Evolutionary conservation across 768 basidiomycete species (phyloP).

Genomic region (Chalciporus pseudorubinellus): DNA sequence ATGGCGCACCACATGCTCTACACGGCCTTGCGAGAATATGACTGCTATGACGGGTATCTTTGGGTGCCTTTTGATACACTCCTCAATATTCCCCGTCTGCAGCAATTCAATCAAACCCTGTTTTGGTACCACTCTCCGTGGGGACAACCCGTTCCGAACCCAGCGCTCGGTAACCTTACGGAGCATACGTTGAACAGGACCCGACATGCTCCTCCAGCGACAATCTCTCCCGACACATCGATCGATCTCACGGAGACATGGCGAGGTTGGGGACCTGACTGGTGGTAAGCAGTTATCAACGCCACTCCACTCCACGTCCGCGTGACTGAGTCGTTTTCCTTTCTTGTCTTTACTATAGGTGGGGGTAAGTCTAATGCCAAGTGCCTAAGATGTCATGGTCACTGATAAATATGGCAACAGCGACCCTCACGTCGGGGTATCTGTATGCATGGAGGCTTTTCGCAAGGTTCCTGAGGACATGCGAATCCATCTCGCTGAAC

Average conservation of each 20-base stretch:
- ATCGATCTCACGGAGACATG: constrained; percentile 38
- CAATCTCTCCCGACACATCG: constrained; percentile 41
- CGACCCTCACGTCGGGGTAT: constrained; percentile 44
- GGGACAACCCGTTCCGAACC: constrained; percentile 42
- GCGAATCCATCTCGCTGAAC: constrained; percentile 38
- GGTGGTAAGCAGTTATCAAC: constrained; percentile 36
- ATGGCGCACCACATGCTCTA: constrained; percentile 57
- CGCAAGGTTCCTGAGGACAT: constrained; percentile 32
- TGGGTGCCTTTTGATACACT: constrained; percentile 54
- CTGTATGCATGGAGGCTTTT: constrained; percentile 44
- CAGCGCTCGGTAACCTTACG: constrained; percentile 22
- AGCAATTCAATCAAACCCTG: constrained; percentile 42
- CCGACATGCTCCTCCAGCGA: constrained; percentile 39
- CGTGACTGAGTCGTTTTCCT: constrained; percentile 5
- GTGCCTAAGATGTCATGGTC: not conserved
- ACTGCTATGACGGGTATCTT: constrained; percentile 49
- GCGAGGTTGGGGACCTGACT: constrained; percentile 40
- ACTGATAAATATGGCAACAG: constrained; percentile 15
- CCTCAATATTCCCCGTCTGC: constrained; percentile 47
- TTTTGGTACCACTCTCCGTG: constrained; percentile 55
- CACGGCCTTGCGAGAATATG: constrained; percentile 41
- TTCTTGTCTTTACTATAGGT: constrained; percentile 30
- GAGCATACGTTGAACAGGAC: constrained; percentile 18
- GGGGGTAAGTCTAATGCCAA: constrained; percentile 35
- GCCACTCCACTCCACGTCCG: not conserved